Percentiles rank a stretch among this genome's conserved stretches.
phyloP scores from a whole-genome alignment of 495 filamentous ascomycete genomes.

The Sabuloglossum arenarium region DNA sequence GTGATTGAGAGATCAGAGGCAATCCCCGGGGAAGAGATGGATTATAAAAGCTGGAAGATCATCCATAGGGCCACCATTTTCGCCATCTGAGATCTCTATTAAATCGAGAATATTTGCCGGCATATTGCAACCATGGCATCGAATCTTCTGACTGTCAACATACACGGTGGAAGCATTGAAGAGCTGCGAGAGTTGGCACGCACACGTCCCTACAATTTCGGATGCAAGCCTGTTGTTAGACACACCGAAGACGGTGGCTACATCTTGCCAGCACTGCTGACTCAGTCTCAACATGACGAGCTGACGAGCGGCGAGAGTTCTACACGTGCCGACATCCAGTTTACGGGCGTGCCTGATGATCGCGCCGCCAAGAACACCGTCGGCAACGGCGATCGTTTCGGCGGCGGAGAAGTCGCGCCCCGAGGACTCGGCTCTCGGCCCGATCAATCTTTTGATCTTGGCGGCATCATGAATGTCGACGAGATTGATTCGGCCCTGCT shows the following conservation, averaged over 20 bases:
- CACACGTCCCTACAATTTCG: constrained; percentile 5
- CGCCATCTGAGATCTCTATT: background rate
- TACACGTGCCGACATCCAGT: background rate
- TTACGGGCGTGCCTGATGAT: background rate
- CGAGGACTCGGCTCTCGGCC: constrained; percentile 13
- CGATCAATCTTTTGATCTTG: background rate
- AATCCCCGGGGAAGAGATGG: no score
- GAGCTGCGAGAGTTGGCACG: constrained; percentile 4
- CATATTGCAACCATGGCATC: background rate
- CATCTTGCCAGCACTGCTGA: constrained; percentile 4
- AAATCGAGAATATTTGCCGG: background rate
- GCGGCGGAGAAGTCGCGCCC: constrained; percentile 11
- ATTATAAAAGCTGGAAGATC: no score
- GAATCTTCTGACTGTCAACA: background rate
- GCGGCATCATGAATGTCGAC: constrained; percentile 13
- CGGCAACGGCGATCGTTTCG: constrained; percentile 16
- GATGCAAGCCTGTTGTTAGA: constrained; percentile 2
- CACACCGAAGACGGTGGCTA: constrained; percentile 3
- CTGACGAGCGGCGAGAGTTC: background rate
- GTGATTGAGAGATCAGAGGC: no score
- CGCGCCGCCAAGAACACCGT: constrained; percentile 6
- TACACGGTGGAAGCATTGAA: background rate
- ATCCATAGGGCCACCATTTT: no score
- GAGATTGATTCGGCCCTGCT: constrained; percentile 17
- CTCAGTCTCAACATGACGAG: background rate